Evolutionary conservation across 1,284 basidiomycete species (phyloP).

Genomic region (Rugosomyces carneus): DNA sequence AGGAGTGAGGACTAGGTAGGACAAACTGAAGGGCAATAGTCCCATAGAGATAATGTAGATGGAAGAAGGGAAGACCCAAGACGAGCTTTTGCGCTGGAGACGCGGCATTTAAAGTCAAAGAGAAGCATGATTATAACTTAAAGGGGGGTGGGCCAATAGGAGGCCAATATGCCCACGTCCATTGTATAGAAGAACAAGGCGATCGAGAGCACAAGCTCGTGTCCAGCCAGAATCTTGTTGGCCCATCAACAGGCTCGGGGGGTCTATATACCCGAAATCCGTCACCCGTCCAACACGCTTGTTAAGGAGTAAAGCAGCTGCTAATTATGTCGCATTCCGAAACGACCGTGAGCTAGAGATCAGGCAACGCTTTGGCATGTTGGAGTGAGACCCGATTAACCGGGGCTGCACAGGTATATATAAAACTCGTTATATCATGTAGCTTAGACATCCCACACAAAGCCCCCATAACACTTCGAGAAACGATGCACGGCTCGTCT

Average conservation of each 20-base stretch:
- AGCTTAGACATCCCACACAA: neutral
- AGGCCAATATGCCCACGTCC: neutral
- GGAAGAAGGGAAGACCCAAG: neutral
- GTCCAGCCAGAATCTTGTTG: neutral
- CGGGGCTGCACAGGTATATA: no score
- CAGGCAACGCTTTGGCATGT: neutral
- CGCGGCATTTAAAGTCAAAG: neutral
- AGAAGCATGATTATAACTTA: neutral
- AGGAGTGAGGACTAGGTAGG: slow-evolving; percentile 38
- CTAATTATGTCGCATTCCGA: neutral
- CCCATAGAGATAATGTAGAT: slow-evolving; percentile 8
- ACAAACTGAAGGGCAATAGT: slow-evolving; percentile 32
- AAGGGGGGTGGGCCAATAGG: neutral
- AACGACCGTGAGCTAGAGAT: neutral
- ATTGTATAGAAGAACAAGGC: no score
- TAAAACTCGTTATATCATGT: no score
- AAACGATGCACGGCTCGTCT: neutral
- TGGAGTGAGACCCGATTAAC: neutral
- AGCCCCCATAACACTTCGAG: no score
- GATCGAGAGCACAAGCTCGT: no score
- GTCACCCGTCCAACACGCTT: no score
- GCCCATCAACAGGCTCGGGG: neutral
- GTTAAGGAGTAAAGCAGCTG: no score
- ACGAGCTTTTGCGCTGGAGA: neutral
- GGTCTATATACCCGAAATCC: neutral